Base-by-base conservation (phyloP, 2,329 filamentous ascomycete genomes). In the Parafenestella ontariensis region DNA sequence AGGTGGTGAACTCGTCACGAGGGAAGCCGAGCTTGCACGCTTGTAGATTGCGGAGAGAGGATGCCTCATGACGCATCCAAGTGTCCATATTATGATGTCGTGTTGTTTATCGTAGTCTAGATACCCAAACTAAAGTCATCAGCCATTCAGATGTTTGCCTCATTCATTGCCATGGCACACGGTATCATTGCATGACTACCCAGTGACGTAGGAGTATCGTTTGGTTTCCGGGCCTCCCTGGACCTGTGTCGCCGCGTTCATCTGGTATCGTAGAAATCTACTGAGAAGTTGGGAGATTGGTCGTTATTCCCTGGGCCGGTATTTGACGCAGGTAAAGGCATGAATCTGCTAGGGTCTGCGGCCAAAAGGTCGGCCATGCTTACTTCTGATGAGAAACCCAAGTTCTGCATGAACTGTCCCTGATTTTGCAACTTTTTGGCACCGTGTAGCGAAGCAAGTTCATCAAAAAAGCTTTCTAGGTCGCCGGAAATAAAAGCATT, bases 321-420 rank as follows among this genome's bases (percentile, higher is more conserved):
- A 2, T 52, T 61, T 7, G 71, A 62, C 2, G 61, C 49, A 18
- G 76, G 58, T 15, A 74, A 50, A 15, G 76, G 70, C 62, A 77
- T 72, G n/a, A 73, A 74, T 20, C 75, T 73, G 29, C 76, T 72
- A 36, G 77, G 76, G 43, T 64, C 57, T 18, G 59, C 52, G 11
- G 59, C 59, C n/a, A 64, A 47, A 2, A 85, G 79, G 52, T 86
- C 84, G 0, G 80, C 79, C 41, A 87, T 76, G 56, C 87, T 85
- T 20, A 83, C 81, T 34, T 86, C 85, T 0, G 86, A 85, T 1
- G 82, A 84, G 65, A 88, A 87, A 0, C 86, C 86, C 15, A 89
- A 76, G 62, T 89, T 88, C 41, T 84, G 80, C 85, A 88, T 87
- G 65, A 89, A 88, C 56, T 87, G 84, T 1, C 83, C 78, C 55